A percentile compares a stretch with the other conserved stretches of the same genome.
Evolutionary conservation across 805 yeast species (phyloP).

Genomic region (Yamadazyma akitaensis): DNA sequence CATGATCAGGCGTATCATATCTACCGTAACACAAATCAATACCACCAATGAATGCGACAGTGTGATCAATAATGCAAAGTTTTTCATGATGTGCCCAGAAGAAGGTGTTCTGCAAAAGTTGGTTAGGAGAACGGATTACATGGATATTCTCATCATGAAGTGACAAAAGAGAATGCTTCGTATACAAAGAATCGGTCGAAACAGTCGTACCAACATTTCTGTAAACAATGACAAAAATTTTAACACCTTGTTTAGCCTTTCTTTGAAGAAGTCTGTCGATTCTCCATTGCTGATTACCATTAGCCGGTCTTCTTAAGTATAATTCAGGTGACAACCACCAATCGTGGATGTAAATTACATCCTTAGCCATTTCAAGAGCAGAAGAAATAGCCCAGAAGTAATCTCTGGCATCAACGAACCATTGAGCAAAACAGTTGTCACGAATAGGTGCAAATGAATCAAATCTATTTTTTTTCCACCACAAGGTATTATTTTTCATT

Average conservation of each 20-base stretch:
- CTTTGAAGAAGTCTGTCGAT: conserved; percentile 82
- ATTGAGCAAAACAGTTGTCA: conserved; percentile 81
- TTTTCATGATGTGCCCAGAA: conserved; percentile 99
- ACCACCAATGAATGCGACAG: conserved; percentile 91
- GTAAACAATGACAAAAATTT: conserved; percentile 85
- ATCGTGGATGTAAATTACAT: conserved; percentile 90
- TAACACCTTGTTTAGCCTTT: conserved; percentile 93
- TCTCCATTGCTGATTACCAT: conserved; percentile 93
- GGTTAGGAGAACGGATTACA: conserved; percentile 93
- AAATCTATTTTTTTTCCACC: conserved; percentile 76
- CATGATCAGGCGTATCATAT: conserved; percentile 96
- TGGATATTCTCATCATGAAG: conserved; percentile 79
- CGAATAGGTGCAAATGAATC: conserved; percentile 92
- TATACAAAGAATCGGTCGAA: conserved; percentile 89
- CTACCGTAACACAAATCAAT: conserved; percentile 94
- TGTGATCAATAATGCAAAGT: conserved; percentile 78
- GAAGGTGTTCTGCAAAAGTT: conserved; percentile 83
- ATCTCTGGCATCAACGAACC: conserved; percentile 96
- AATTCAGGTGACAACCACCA: conserved; percentile 99
- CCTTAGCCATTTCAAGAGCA: conserved; percentile 90
- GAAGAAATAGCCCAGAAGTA: conserved; percentile 94
- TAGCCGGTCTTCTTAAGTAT: conserved; percentile 89
- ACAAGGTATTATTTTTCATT: conserved; percentile 65
- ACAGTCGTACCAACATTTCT: conserved; percentile 93
- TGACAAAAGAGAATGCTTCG: conserved; percentile 87